These are phyloP conservation scores for Jacaranda copaia DNA, from an alignment of 257 asterid genomes.

Conservation along the genomic window DNA sequence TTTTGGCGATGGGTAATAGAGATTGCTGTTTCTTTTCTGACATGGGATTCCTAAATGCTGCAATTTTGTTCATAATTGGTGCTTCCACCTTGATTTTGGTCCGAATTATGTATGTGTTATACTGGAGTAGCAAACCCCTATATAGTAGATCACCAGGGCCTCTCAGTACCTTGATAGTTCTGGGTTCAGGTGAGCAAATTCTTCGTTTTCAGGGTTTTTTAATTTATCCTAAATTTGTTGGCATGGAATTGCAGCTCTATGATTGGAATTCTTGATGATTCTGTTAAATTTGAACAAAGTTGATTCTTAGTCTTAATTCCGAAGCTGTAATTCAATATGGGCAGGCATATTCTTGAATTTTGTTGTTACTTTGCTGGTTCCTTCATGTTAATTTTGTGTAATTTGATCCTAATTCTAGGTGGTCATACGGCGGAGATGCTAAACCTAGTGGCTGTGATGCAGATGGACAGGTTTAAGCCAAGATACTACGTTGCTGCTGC, in stretches of 20 bases:
- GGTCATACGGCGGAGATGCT: slow-evolving; percentile 99
- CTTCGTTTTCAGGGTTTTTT: background rate
- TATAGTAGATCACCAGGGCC: slow-evolving; percentile 45
- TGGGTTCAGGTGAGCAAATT: slow-evolving; percentile 73
- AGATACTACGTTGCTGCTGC: slow-evolving; percentile 92
- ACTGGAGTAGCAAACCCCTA: slow-evolving; percentile 45
- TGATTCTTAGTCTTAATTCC: background rate
- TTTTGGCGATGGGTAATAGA: slow-evolving; percentile 44
- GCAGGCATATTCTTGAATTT: background rate
- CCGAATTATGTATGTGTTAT: slow-evolving; percentile 58
- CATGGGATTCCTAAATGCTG: slow-evolving; percentile 34
- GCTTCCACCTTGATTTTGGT: slow-evolving; percentile 44
- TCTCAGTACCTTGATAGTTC: slow-evolving; percentile 66
- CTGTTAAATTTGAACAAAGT: background rate
- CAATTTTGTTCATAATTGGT: slow-evolving; percentile 47
- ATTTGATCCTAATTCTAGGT: slow-evolving; percentile 51
- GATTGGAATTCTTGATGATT: slow-evolving; percentile 4
- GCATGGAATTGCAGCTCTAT: background rate
- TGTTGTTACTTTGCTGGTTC: background rate
- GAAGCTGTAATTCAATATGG: slow-evolving; percentile 1
- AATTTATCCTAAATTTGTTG: background rate
- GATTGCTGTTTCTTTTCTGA: slow-evolving; percentile 32
- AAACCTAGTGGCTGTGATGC: slow-evolving; percentile 70
- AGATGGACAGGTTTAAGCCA: slow-evolving; percentile 70
- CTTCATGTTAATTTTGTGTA: background rate